Percentiles rank a stretch among this genome's conserved stretches.
These are phyloP conservation scores for Pyrenula massariospora DNA, from an alignment of 495 filamentous ascomycete species.

Conservation along the genomic window DNA sequence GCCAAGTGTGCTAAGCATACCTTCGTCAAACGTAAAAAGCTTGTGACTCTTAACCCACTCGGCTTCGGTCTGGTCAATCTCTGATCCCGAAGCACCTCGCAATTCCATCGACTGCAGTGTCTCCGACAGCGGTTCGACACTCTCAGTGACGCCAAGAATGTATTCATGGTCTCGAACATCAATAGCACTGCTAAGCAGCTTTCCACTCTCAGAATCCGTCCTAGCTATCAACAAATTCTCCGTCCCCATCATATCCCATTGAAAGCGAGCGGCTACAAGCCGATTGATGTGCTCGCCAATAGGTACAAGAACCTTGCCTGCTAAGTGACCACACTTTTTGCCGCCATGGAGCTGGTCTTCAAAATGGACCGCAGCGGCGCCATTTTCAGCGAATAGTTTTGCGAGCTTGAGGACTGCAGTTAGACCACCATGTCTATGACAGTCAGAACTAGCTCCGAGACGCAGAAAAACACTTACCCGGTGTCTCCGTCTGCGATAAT, in stretches of 20 bases:
- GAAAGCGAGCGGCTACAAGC: conserved; percentile 80
- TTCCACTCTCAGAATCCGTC: conserved; percentile 90
- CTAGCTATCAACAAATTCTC: conserved; percentile 92
- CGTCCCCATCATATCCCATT: conserved; percentile 95
- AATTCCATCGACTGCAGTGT: conserved; percentile 84
- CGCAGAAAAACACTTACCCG: conserved; percentile 35
- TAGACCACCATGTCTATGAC: conserved; percentile 59
- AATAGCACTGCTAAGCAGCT: conserved; percentile 76
- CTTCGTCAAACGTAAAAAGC: conserved; percentile 86
- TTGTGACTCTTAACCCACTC: conserved; percentile 80
- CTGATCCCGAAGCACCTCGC: conserved; percentile 57
- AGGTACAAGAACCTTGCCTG: conserved; percentile 91
- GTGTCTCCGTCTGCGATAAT: conserved; percentile 98
- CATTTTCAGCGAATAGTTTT: conserved; percentile 97
- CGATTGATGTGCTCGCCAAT: conserved; percentile 94
- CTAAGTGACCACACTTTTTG: conserved; percentile 96
- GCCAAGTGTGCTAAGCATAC: conserved; percentile 17
- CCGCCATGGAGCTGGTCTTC: conserved; percentile 96
- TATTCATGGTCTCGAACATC: conserved; percentile 94
- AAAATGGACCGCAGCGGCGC: conserved; percentile 91
- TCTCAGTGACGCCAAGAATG: conserved; percentile 73
- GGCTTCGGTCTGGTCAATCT: conserved; percentile 81
- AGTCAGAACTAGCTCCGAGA: neutral
- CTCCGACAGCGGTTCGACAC: conserved; percentile 69
- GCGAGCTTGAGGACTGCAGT: conserved; percentile 91